Evolutionary conservation across 345 rosid species (phyloP).

Genomic region (Cardamine chenopodiifolia): DNA sequence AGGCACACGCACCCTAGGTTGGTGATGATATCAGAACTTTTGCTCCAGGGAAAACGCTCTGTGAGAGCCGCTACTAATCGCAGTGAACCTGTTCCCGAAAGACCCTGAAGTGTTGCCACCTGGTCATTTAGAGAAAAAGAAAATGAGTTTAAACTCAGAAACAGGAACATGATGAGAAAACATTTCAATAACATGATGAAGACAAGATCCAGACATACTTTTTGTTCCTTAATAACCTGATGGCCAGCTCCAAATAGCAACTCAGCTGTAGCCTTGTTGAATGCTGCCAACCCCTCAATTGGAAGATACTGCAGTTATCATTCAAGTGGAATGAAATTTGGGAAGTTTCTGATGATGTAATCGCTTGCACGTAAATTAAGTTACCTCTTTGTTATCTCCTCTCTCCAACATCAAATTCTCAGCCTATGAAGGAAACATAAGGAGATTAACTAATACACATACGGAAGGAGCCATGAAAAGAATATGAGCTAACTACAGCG

Average conservation of each 20-base stretch:
- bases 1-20: conserved; percentile 70
- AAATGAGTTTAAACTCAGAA: conserved; percentile 8
- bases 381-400: conserved; percentile 96
- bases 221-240: conserved; percentile 67
- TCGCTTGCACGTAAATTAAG: background rate
- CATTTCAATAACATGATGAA: background rate
- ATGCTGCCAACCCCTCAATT: conserved; percentile 95
- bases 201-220: conserved; percentile 51
- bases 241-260: conserved; percentile 82
- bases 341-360: background rate
- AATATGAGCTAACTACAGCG: background rate
- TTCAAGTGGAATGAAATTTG: background rate
- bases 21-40: conserved; percentile 91
- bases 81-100: conserved; percentile 96
- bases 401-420: conserved; percentile 89
- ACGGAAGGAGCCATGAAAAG: conserved; percentile 7
- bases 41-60: conserved; percentile 88
- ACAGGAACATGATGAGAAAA: background rate
- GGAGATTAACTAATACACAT: background rate
- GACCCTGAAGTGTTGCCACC: conserved; percentile 99
- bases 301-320: conserved; percentile 80
- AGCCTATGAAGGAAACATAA: conserved; percentile 52
- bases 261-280: conserved; percentile 92
- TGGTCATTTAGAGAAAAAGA: conserved; percentile 34
- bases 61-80: conserved; percentile 92